These are phyloP conservation scores for Pythium guiyangense DNA, from an alignment of 352 stramenopile genomes.

Conservation along the genomic window DNA sequence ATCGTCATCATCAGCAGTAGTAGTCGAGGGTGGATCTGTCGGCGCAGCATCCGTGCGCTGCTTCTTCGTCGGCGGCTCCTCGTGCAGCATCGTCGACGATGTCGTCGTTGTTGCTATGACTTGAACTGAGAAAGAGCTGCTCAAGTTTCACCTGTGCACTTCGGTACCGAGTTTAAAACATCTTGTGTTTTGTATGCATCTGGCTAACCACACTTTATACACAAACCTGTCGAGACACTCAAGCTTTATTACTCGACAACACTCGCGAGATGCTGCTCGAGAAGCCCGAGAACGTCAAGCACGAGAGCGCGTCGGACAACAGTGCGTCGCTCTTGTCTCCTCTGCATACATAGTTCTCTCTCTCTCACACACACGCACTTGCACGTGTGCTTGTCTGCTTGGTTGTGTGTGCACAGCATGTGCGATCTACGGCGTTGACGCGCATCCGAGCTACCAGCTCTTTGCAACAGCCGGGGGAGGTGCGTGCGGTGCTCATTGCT, in stretches of 20 bases:
- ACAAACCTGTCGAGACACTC: not conserved
- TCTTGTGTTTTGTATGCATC: too few species aligned
- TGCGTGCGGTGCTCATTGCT: conserved; percentile 10
- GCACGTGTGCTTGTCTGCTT: conserved; percentile 4
- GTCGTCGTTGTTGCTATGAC: too few species aligned
- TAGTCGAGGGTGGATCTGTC: too few species aligned
- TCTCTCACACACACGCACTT: conserved; percentile 4
- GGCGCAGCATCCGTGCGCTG: too few species aligned
- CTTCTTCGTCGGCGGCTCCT: too few species aligned
- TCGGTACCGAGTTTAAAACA: too few species aligned
- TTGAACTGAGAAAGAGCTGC: too few species aligned
- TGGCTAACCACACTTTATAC: not conserved
- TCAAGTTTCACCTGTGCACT: too few species aligned
- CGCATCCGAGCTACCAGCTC: conserved; percentile 63
- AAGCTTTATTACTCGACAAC: not conserved
- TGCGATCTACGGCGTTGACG: conserved; percentile 84
- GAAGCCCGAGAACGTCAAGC: conserved; percentile 72
- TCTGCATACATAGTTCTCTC: conserved; percentile 22
- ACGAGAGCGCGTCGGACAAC: too few species aligned
- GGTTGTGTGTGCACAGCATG: conserved; percentile 30
- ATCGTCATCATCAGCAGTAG: too few species aligned
- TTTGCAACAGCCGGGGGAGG: conserved; percentile 78
- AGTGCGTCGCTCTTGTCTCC: conserved; percentile 51
- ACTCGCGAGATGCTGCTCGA: conserved; percentile 61
- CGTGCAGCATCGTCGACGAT: too few species aligned